Conservation (phyloP, 1,284 basidiomycete species). For the Leccinum insolens region DNA sequence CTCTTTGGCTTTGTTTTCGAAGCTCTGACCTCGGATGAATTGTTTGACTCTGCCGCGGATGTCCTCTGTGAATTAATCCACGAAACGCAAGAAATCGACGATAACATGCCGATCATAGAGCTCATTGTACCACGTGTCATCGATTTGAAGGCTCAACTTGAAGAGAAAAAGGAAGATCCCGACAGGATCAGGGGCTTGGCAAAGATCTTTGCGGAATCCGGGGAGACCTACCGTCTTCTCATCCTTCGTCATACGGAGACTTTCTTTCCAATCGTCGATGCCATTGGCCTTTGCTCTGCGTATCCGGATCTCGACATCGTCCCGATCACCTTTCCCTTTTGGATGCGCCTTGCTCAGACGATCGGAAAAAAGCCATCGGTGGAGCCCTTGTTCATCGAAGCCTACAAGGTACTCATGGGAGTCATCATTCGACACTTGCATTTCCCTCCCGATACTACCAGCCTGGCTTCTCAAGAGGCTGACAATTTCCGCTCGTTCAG, state of each 20-base stretch:
- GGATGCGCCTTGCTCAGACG: slow-evolving; percentile 89
- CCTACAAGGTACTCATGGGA: slow-evolving; percentile 84
- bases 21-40: slow-evolving; percentile 79
- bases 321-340: slow-evolving; percentile 98
- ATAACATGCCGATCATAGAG: slow-evolving; percentile 90
- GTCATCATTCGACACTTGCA: slow-evolving; percentile 92
- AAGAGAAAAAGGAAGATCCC: slow-evolving; percentile 70
- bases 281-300: slow-evolving; percentile 92
- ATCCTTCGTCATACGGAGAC: slow-evolving; percentile 88
- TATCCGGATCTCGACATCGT: slow-evolving; percentile 96
- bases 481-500: slow-evolving; percentile 96
- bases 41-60: slow-evolving; percentile 94
- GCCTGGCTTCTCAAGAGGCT: slow-evolving; percentile 81
- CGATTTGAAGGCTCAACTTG: slow-evolving; percentile 66
- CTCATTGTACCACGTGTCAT: slow-evolving; percentile 85
- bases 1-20: slow-evolving; percentile 87
- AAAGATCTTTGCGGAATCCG: slow-evolving; percentile 93
- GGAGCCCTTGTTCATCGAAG: slow-evolving; percentile 72
- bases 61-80: slow-evolving; percentile 95
- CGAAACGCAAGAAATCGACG: slow-evolving; percentile 97
- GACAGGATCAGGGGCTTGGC: slow-evolving; percentile 92
- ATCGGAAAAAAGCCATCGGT: slow-evolving; percentile 77
- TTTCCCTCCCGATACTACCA: slow-evolving; percentile 77
- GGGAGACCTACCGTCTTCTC: slow-evolving; percentile 93
- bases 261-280: slow-evolving; percentile 93